Base-by-base conservation (phyloP, 345 rosid species). In the Heritiera fomes region DNA sequence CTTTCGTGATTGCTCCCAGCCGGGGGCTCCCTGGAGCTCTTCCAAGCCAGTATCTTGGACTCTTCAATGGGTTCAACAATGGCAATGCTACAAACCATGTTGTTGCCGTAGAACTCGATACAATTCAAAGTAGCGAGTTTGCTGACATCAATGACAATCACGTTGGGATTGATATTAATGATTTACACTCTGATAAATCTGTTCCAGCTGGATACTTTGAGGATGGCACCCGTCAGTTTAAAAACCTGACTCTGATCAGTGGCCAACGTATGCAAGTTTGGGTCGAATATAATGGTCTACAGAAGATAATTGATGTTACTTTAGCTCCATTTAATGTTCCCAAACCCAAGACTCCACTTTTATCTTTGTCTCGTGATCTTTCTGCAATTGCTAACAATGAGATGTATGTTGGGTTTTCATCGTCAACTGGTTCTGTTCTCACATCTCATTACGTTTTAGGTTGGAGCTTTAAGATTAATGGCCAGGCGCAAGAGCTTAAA, bases 361-460 rank as follows among this genome's bases (percentile, higher is more conserved):
- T 93, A 73, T 90, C 95, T 4, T 0, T 68, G 75, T 28, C 61
- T 0, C 40, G 8, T 23, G 92, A 93, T 87, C 84, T 93, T 53
- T 85, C 89, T 1, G 2, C 76, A 2, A 10, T 86, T 68, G 2
- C 92, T 59, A 12, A 7, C 5, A 67, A 81, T 28, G 53, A 59
- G 1, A 88, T 89, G 92, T 90, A 46, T 53, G 89, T 93, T 18
- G 98, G 97, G 8, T 90, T 93, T 81, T 93, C 92, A 8, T 86
- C 97, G 1, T 69, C 97, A 1, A 88, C 94, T 0, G 89, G 94
- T 15, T 79, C 87, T 49, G 64, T 84, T 9, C 6, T 69, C 7
- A 64, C 84, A 3, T 83, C 83, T 61, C 93, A 91, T 71, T 91
- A 78, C 65, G 62, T 93, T 13, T 71, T 88, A 41, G 97, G 97